Base-by-base conservation (phyloP, 148 eudicot species). In the Fagopyrum tataricum region DNA sequence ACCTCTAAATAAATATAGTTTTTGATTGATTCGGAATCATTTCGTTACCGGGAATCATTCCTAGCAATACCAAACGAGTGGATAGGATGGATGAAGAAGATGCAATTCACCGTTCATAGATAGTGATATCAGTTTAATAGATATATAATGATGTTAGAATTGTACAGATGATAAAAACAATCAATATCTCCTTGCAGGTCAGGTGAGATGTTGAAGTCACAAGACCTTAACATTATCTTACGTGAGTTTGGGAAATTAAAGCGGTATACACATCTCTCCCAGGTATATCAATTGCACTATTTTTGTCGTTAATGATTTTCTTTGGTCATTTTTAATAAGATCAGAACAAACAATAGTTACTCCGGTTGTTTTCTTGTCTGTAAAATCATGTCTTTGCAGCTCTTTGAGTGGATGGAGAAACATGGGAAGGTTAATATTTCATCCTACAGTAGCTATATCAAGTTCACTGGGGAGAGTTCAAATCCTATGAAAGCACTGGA, bases 391-490 rank as follows among this genome's bases (percentile, higher is more conserved):
- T 67, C 61, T 15, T 49, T 81, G 84, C 96, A 93, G 98, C 85
- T 90, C 49, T 93, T 93, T 87, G 82, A 83, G 81, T 93, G 98
- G 98, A 93, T 93, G 98, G 86, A 79, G 70, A 82, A 74, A 76
- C 82, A 87, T 56, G 91, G 83, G 73, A 87, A 81, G 81, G 81
- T 87, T 68, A 90, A 78, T 76, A 17, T 67, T 82, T 87, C 93
- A 31, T 85, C 98, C 62, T 93, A 93, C 82, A 93, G 98, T 79
- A 90, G 90, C 81, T 93, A 90, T 71, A 86, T 93, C 24, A 93
- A 86, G 84, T 84, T 83, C 72, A 71, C 85, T 80, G 87, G 92
- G 31, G 87, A 76, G 81, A 78, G 82, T 76, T 80, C 68, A 69
- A 83, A 83, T 81, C 85, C 84, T 79, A 62, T 62, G 6, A 81